A percentile compares a stretch with the other conserved stretches of the same genome.
Conservation (phyloP, 2,329 filamentous ascomycete species). For the Trichothecium roseum region DNA sequence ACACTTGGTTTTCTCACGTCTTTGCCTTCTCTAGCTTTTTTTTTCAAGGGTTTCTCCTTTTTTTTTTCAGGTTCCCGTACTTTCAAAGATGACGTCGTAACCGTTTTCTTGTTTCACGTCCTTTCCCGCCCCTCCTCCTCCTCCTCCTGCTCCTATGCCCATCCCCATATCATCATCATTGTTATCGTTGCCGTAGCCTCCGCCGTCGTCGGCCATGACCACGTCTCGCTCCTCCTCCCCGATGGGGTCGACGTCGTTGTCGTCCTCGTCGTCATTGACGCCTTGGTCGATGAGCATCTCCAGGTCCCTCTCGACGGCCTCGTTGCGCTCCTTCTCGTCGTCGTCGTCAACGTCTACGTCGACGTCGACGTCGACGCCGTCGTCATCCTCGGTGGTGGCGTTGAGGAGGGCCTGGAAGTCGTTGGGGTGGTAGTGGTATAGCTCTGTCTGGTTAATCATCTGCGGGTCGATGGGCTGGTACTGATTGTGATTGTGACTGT, state of each 20-base stretch:
- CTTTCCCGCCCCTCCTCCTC: no score
- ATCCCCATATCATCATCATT: conserved; percentile 9
- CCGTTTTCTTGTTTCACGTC: no score
- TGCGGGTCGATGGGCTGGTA: conserved; percentile 51
- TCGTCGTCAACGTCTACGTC: conserved; percentile 13
- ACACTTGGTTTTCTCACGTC: no score
- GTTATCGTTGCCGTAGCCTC: background rate
- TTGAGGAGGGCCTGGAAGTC: conserved; percentile 45
- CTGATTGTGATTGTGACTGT: conserved; percentile 14
- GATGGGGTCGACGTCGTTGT: conserved; percentile 10
- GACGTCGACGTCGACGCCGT: conserved; percentile 20
- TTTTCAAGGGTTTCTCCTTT: no score
- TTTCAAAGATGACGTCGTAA: no score
- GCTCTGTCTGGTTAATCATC: conserved; percentile 35
- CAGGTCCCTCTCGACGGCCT: conserved; percentile 35
- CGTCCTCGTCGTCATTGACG: conserved; percentile 30
- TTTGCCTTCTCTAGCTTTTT: no score
- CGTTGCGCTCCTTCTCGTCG: no score
- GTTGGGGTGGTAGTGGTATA: conserved; percentile 27
- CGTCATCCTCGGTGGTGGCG: conserved; percentile 29
- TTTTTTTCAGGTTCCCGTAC: no score
- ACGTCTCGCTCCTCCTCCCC: conserved; percentile 6
- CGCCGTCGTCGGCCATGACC: conserved; percentile 1
- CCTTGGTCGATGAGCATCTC: conserved; percentile 41
- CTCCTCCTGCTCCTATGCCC: no score